These are phyloP conservation scores for Wickerhamiella brachini DNA, from an alignment of 805 yeast species.

Conservation along the genomic window DNA sequence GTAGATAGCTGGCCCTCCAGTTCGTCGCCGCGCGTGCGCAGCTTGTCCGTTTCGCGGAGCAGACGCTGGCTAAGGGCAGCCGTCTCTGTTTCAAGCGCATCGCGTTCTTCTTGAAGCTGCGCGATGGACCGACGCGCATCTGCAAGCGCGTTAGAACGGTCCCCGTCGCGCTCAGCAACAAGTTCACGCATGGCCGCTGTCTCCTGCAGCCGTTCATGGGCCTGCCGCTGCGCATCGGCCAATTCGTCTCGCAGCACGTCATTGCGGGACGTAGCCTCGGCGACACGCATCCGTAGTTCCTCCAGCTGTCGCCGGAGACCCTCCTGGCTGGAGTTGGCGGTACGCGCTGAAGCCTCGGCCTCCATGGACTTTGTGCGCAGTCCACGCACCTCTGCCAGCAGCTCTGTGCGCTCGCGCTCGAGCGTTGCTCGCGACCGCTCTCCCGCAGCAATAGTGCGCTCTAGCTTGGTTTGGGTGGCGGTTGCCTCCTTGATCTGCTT, in stretches of 20 bases:
- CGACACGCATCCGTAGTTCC: slow-evolving; percentile 37
- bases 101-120: slow-evolving; percentile 45
- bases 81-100: slow-evolving; percentile 41
- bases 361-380: slow-evolving; percentile 6
- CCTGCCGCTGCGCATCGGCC: slow-evolving; percentile 52
- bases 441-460: not conserved
- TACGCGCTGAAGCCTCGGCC: slow-evolving; percentile 5
- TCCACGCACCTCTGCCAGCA: slow-evolving; percentile 10
- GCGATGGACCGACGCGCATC: slow-evolving; percentile 42
- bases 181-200: slow-evolving; percentile 56
- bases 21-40: slow-evolving; percentile 28
- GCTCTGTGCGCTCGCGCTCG: slow-evolving; percentile 12
- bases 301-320: slow-evolving; percentile 21
- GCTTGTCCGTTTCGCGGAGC: slow-evolving; percentile 54
- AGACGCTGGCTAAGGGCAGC: slow-evolving; percentile 38
- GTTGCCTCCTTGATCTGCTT: slow-evolving; percentile 4
- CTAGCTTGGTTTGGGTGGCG: not conserved
- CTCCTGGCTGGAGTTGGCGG: slow-evolving; percentile 10
- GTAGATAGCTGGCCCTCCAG: slow-evolving; percentile 11
- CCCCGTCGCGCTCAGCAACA: slow-evolving; percentile 53
- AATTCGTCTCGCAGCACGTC: slow-evolving; percentile 72
- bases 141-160: slow-evolving; percentile 34
- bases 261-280: slow-evolving; percentile 46
- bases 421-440: slow-evolving; percentile 2
- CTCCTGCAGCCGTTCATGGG: slow-evolving; percentile 76